Evolutionary conservation across 2,329 filamentous ascomycete species (phyloP), one percentile per base, ranked within the genome.

Genomic region (Volutella citrinella): DNA sequence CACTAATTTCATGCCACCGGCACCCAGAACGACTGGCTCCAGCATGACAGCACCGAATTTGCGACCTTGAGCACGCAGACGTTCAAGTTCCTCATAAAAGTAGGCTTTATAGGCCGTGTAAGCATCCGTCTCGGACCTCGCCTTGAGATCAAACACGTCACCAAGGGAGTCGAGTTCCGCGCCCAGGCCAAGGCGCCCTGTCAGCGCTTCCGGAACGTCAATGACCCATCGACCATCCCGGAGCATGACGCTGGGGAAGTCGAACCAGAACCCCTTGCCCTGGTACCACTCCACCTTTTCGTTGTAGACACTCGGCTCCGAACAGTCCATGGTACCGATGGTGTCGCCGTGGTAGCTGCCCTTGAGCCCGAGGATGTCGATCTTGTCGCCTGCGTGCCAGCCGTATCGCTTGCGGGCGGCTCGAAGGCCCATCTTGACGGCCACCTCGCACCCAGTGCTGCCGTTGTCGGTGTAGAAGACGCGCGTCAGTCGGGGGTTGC

Each of bases 291-390:
- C 87, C 0, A 90, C 83, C 55, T 87, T 87, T 49, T 87, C 76
- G 50, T 94, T 94, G 57, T 74, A 94, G 0, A 77, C 76, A 20
- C 77, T 82, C 0, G 87, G 87, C 53, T 93, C 86, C 0, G 84
- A 80, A 33, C 80, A 85, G 56, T 93, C 87, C 88, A 94, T 93
- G 0, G 85, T 86, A 0, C 87, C 87, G 28, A 94, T 89, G 0
- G 87, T 94, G 52, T 94, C 88, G 3, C 87, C 88, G 49, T 94
- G 88, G 50, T 94, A 94, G 46, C 83, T 85, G 0, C 86, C 86
- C 54, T 82, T 85, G 9, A 94, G 64, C 0, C 87, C 87, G 4
- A 94, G 56, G 4, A 93, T 76, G 4, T 77, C 77, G 10, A 90
- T 68, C 30, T 78, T 72, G 3, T 72, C 64, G 11, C 65, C 66